Evolutionary conservation across 2,329 filamentous ascomycete genomes (phyloP).

Genomic region (Pseudogymnoascus sp.): DNA sequence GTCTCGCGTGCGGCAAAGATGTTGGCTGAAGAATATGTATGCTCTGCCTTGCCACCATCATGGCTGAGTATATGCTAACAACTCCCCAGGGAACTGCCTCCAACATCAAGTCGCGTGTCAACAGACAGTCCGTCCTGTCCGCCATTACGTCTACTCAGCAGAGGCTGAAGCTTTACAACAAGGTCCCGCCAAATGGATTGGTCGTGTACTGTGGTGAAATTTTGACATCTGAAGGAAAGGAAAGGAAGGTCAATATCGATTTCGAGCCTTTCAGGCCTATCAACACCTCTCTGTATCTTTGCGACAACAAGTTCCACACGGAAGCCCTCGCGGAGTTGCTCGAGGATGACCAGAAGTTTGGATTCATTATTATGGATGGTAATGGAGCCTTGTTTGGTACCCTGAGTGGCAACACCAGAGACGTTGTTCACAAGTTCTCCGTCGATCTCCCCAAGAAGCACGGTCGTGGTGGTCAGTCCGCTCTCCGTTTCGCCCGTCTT

Average conservation of each 20-base stretch:
- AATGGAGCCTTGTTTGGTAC: slow-evolving; percentile 97
- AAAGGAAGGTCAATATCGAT: slow-evolving; percentile 99
- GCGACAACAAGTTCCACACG: slow-evolving; percentile 99
- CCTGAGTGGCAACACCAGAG: slow-evolving; percentile 92
- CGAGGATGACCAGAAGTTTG: slow-evolving; percentile 98
- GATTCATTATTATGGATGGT: slow-evolving; percentile 99
- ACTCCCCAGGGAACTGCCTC: slow-evolving; percentile 77
- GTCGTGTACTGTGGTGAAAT: slow-evolving; percentile 99
- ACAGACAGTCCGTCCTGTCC: slow-evolving; percentile 93
- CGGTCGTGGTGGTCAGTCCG: slow-evolving; percentile 99
- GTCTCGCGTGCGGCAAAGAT: slow-evolving; percentile 95
- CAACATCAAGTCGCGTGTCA: slow-evolving; percentile 99
- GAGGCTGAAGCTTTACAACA: slow-evolving; percentile 97
- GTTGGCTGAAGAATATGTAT: slow-evolving; percentile 99
- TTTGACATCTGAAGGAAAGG: slow-evolving; percentile 95
- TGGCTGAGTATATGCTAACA: slow-evolving; percentile 24
- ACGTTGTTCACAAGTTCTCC: slow-evolving; percentile 95
- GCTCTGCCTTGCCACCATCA: slow-evolving; percentile 32
- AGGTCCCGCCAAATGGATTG: slow-evolving; percentile 93
- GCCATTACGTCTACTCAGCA: slow-evolving; percentile 99
- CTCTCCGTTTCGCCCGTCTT: slow-evolving; percentile 97
- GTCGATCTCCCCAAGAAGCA: slow-evolving; percentile 99
- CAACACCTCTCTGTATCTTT: slow-evolving; percentile 98
- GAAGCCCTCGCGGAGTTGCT: slow-evolving; percentile 94
- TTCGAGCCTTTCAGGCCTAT: slow-evolving; percentile 99